A percentile compares a stretch with the other conserved stretches of the same genome.
These are phyloP conservation scores for Cladosporium sp. DNA, from an alignment of 2,329 filamentous ascomycete genomes.

Conservation along the genomic window DNA sequence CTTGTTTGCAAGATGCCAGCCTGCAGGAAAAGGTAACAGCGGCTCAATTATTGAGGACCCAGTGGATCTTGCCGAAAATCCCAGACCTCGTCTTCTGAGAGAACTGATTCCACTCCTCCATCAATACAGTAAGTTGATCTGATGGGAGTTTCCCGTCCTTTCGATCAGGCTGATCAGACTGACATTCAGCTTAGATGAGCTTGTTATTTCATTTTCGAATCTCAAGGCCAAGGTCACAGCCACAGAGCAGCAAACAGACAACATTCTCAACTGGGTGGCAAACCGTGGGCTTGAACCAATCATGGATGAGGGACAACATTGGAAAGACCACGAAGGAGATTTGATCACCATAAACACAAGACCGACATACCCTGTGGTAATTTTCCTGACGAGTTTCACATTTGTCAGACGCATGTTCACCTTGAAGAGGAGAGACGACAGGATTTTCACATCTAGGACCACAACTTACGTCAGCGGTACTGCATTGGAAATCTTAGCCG, in stretches of 20 bases:
- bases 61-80: neutral
- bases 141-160: neutral
- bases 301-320: constrained; percentile 8
- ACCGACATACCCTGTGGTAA: constrained; percentile 10
- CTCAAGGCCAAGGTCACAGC: constrained; percentile 4
- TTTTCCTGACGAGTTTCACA: neutral
- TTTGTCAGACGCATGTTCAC: neutral
- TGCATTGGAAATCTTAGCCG: constrained; percentile 9
- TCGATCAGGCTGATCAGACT: neutral
- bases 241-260: neutral
- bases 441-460: neutral
- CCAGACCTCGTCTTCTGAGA: neutral
- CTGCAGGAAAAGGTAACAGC: neutral
- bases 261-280: neutral
- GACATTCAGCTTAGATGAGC: constrained; percentile 6
- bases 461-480: constrained; percentile 11
- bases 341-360: constrained; percentile 13
- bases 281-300: constrained; percentile 2
- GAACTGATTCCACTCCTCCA: constrained; percentile 11
- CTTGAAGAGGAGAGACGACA: neutral
- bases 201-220: constrained; percentile 4
- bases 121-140: constrained; percentile 11
- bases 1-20: neutral
- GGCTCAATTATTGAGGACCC: neutral
- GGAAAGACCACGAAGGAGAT: constrained; percentile 11